Evolutionary conservation across 176 grass and related monocot genomes (phyloP).

Genomic region (Cymbopogon citratus): DNA sequence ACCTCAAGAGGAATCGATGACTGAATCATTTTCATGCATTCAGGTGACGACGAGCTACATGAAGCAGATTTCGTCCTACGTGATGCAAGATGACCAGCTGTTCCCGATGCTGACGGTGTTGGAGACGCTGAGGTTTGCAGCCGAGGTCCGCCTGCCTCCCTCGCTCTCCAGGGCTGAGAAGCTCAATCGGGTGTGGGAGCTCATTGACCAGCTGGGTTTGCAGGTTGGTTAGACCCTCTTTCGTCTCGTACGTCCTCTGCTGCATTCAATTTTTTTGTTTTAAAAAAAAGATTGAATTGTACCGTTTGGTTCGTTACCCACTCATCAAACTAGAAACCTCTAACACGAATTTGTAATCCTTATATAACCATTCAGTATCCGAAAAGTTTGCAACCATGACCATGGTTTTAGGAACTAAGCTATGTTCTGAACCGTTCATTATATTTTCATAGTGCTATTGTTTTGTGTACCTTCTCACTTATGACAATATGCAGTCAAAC

Average conservation of each 20-base stretch:
- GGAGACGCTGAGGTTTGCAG: slow-evolving; percentile 63
- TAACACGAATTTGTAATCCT: background rate
- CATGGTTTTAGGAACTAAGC: no score
- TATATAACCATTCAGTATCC: background rate
- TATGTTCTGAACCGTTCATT: no score
- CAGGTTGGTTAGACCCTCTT: slow-evolving; percentile 23
- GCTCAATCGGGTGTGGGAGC: slow-evolving; percentile 57
- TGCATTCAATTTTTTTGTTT: background rate
- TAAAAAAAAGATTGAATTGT: background rate
- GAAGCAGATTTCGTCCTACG: slow-evolving; percentile 75
- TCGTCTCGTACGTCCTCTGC: background rate
- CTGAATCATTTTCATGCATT: background rate
- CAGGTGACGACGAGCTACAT: slow-evolving; percentile 76
- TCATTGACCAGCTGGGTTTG: slow-evolving; percentile 65
- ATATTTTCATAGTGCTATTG: background rate
- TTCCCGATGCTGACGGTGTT: slow-evolving; percentile 67
- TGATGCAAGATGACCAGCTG: slow-evolving; percentile 80
- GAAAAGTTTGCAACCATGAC: background rate
- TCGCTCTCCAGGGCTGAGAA: slow-evolving; percentile 54
- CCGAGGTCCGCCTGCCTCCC: slow-evolving; percentile 60
- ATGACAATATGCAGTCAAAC: background rate
- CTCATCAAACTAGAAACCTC: background rate
- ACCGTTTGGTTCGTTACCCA: background rate
- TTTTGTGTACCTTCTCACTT: background rate
- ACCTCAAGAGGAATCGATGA: background rate